Evolutionary conservation across 805 yeast species (phyloP).

Genomic region (Candida endomychidarum): DNA sequence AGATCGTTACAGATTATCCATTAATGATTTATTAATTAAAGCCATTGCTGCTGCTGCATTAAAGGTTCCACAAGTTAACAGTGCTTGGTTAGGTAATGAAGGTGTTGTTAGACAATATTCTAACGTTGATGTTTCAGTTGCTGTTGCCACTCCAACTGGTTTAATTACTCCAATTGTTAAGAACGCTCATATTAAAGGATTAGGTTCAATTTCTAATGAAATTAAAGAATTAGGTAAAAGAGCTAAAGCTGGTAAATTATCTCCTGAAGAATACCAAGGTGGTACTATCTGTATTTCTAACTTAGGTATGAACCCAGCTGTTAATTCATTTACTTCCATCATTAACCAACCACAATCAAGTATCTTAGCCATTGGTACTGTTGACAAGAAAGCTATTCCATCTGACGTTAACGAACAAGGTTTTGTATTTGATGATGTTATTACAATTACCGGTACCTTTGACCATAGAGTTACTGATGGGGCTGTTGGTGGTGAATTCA

Average conservation of each 20-base stretch:
- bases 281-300: constrained; percentile 98
- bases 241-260: constrained; percentile 90
- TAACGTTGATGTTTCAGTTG: constrained; percentile 95
- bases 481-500: constrained; percentile 96
- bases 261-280: constrained; percentile 98
- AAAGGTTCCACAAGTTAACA: constrained; percentile 91
- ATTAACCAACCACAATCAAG: constrained; percentile 97
- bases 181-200: constrained; percentile 85
- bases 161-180: constrained; percentile 94
- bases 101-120: constrained; percentile 89
- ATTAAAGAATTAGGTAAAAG: constrained; percentile 93
- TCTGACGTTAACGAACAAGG: constrained; percentile 90
- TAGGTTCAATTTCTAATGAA: constrained; percentile 74
- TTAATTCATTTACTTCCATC: constrained; percentile 88
- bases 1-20: constrained; percentile 86
- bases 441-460: constrained; percentile 92
- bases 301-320: constrained; percentile 98
- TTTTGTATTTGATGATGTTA: constrained; percentile 85
- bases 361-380: constrained; percentile 92
- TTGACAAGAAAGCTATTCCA: constrained; percentile 88
- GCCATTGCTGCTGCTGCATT: constrained; percentile 88
- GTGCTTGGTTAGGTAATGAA: constrained; percentile 88
- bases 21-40: constrained; percentile 91
- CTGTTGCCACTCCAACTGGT: constrained; percentile 98
- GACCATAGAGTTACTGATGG: constrained; percentile 98